phyloP scores from a whole-genome alignment of 2,329 filamentous ascomycete species.

The Amauroascus verrucosus region DNA sequence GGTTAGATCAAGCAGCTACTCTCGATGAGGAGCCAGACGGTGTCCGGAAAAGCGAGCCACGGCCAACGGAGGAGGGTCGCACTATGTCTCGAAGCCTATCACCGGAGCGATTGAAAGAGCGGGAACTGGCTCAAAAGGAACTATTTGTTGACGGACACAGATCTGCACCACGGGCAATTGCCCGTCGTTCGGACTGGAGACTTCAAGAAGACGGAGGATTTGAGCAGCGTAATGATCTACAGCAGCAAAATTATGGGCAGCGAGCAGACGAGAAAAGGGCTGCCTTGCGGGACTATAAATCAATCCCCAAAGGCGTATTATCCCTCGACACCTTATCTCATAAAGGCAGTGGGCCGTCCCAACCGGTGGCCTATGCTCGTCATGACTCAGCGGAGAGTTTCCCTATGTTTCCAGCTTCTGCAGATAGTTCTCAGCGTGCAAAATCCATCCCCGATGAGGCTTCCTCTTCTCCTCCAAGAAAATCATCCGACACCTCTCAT shows the following conservation, averaged over 20 bases:
- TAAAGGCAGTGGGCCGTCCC: conserved; percentile 24
- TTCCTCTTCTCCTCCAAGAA: conserved; percentile 33
- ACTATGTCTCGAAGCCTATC: conserved; percentile 20
- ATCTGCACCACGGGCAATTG: conserved; percentile 34
- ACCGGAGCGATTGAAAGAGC: conserved; percentile 18
- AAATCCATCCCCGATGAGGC: conserved; percentile 44
- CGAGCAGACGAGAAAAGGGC: conserved; percentile 35
- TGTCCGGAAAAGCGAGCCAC: background rate
- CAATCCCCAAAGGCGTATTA: conserved; percentile 41
- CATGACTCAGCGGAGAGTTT: conserved; percentile 54
- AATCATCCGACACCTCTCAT: conserved; percentile 19
- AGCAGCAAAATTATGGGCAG: conserved; percentile 26
- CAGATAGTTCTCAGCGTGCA: conserved; percentile 45
- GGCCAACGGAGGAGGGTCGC: conserved; percentile 5
- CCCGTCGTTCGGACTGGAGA: conserved; percentile 32
- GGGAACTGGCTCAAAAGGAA: conserved; percentile 19
- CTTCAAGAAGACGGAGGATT: conserved; percentile 21
- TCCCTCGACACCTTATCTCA: conserved; percentile 36
- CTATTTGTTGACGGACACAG: conserved; percentile 16
- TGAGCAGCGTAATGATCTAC: conserved; percentile 23
- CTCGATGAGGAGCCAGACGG: background rate
- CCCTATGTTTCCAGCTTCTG: conserved; percentile 53
- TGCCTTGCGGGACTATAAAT: conserved; percentile 40
- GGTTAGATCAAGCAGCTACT: conserved; percentile 21
- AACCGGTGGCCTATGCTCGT: conserved; percentile 33